Conservation (phyloP, 2,329 filamentous ascomycete species). For the Fusarium acutatum region DNA sequence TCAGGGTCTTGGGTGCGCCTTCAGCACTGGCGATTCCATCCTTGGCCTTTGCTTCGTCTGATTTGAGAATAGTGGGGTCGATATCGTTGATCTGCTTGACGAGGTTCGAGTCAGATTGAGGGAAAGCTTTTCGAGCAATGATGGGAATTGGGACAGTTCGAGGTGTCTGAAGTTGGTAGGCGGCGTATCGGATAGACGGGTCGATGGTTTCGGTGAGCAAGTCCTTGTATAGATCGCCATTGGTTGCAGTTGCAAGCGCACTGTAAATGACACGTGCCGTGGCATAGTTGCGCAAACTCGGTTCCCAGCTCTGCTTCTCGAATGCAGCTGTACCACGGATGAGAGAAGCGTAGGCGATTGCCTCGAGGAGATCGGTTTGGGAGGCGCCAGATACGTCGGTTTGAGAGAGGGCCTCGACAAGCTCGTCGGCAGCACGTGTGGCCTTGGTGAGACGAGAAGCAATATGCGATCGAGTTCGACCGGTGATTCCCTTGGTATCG, state of each 20-base stretch:
- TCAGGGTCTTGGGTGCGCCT: conserved; percentile 76
- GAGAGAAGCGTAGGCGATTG: conserved; percentile 81
- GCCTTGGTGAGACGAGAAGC: conserved; percentile 88
- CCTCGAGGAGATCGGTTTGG: conserved; percentile 80
- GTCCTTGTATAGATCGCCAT: conserved; percentile 83
- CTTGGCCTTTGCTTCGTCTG: conserved; percentile 57
- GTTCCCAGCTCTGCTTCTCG: conserved; percentile 87
- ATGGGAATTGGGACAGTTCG: conserved; percentile 82
- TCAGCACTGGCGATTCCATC: conserved; percentile 59
- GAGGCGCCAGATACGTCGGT: conserved; percentile 70
- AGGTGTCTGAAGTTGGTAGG: conserved; percentile 89
- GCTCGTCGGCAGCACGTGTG: conserved; percentile 70
- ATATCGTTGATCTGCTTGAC: conserved; percentile 74
- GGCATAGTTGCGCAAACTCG: conserved; percentile 79
- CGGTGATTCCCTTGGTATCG: conserved; percentile 80
- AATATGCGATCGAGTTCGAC: conserved; percentile 85
- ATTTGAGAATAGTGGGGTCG: conserved; percentile 72
- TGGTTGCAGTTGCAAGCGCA: conserved; percentile 68
- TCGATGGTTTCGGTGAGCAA: conserved; percentile 87
- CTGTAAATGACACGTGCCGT: conserved; percentile 84
- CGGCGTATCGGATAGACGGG: conserved; percentile 91
- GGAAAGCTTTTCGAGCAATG: conserved; percentile 83
- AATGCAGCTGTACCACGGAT: conserved; percentile 81
- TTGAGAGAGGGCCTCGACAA: conserved; percentile 73
- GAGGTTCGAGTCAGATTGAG: conserved; percentile 68